Base-by-base conservation (phyloP, 2,329 filamentous ascomycete genomes). In the Colletotrichum eremochloae region DNA sequence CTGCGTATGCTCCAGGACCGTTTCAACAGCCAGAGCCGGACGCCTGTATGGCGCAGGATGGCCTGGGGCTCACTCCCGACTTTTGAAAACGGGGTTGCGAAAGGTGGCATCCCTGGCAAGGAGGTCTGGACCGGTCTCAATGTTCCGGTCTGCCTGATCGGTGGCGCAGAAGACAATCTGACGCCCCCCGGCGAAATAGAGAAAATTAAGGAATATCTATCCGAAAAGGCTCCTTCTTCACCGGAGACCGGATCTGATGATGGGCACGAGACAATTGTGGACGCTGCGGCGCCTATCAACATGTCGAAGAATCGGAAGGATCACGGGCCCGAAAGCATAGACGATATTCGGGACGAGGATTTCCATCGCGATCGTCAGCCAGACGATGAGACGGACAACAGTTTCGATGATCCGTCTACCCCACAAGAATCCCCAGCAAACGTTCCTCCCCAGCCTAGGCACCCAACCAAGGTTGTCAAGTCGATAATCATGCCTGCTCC, bases 1-100 rank as follows among this genome's bases (percentile, higher is more conserved):
- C 88, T 92, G 1, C 91, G 90, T 77, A 85, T 86, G 68, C 84
- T 94, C 46, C 94, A 96, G 79, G 81, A 92, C 68, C 88, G 88
- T 3, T 96, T 92, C 82, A 98, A 98, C 79, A 87, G 88, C 71
- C 94, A 97, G 79, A 97, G 94, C 74, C 90, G 88, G 75, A 96
- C 95, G 0, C 87, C 92, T 0, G 93, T 96, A 0, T 97, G 94
- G 88, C 90, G 93, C 75, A 90, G 94, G 50, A 95, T 97, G 90
- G 91, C 92, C 0, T 90, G 87, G 80, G 94, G 95, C 0, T 86
- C 87, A 63, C 84, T 96, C 33, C 92, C 94, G 0, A 82, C 80
- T 0, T 92, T 91, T 70, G 80, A 85, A 4, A 78, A 85, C 9
- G 89, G 87, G 1, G 80, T 85, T 36, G 81, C 89, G 0, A 78